A percentile compares a stretch with the other conserved stretches of the same genome.
phyloP scores from a whole-genome alignment of 2,329 filamentous ascomycete genomes.

The Fonsecaea nubica region DNA sequence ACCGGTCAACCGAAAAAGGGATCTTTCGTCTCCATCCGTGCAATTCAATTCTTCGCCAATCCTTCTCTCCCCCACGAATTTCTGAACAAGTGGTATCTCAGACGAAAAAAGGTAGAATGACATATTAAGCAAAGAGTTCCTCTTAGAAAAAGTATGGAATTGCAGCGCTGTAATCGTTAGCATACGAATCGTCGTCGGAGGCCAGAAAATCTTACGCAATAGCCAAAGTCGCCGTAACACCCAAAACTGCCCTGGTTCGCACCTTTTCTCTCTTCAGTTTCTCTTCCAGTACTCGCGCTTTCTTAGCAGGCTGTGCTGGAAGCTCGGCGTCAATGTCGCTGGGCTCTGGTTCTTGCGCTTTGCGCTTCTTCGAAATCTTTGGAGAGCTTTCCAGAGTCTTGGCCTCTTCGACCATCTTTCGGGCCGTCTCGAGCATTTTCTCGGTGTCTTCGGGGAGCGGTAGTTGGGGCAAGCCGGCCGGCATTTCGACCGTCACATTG shows the following conservation, averaged over 20 bases:
- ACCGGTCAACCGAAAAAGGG: not conserved
- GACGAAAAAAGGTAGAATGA: conserved; percentile 12
- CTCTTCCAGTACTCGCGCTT: conserved; percentile 70
- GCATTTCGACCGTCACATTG: conserved; percentile 77
- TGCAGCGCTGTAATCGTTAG: conserved; percentile 48
- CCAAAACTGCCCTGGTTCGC: conserved; percentile 81
- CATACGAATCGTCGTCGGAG: conserved; percentile 25
- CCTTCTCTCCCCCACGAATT: not conserved
- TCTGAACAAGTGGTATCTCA: conserved; percentile 23
- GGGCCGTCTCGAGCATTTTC: conserved; percentile 84
- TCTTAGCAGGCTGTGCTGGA: conserved; percentile 68
- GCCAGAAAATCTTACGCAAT: conserved; percentile 74
- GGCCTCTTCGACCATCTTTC: conserved; percentile 82
- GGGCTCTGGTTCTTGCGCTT: conserved; percentile 63
- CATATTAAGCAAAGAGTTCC: not conserved
- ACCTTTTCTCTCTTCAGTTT: conserved; percentile 86
- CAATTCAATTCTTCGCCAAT: not conserved
- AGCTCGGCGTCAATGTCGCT: conserved; percentile 46
- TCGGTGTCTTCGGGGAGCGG: conserved; percentile 78
- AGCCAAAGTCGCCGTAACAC: conserved; percentile 83
- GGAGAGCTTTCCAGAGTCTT: conserved; percentile 53
- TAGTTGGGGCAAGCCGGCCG: conserved; percentile 69
- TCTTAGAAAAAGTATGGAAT: conserved; percentile 55
- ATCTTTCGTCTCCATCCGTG: not conserved
- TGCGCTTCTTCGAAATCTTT: conserved; percentile 66